Conservation (phyloP, 495 filamentous ascomycete species). For the Tuber calosporum region DNA sequence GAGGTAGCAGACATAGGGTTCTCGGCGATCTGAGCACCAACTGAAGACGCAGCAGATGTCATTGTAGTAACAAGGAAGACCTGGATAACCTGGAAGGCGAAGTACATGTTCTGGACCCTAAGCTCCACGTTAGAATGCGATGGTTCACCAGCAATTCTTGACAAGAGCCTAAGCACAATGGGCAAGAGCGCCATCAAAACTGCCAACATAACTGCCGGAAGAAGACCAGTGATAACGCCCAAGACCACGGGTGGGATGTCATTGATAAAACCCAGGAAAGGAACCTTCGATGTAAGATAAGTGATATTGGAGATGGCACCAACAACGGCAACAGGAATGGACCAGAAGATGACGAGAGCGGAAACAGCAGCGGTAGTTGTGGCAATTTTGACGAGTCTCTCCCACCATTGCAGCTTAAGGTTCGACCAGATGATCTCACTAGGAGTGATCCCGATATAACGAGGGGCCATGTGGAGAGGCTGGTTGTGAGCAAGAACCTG, state of each 20-base stretch:
- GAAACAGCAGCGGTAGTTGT: conserved; percentile 62
- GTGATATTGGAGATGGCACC: conserved; percentile 81
- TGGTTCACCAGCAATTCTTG: conserved; percentile 70
- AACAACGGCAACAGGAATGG: conserved; percentile 81
- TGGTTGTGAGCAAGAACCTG: conserved; percentile 84
- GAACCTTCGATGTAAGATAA: conserved; percentile 54
- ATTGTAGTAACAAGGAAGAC: conserved; percentile 86
- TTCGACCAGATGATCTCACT: conserved; percentile 85
- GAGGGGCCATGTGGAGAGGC: conserved; percentile 85
- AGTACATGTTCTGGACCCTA: conserved; percentile 85
- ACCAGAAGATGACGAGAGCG: conserved; percentile 89
- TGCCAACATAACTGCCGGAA: conserved; percentile 71
- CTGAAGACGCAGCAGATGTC: conserved; percentile 63
- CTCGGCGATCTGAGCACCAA: conserved; percentile 55
- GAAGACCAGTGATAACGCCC: conserved; percentile 76
- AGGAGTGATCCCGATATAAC: conserved; percentile 78
- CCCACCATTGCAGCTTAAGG: conserved; percentile 81
- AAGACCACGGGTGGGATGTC: conserved; percentile 62
- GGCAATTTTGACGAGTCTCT: conserved; percentile 64
- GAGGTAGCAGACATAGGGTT: conserved; percentile 55
- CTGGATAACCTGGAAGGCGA: conserved; percentile 89
- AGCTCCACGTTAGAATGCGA: conserved; percentile 73
- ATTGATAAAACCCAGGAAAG: conserved; percentile 65
- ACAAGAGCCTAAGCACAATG: conserved; percentile 66
- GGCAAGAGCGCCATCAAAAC: conserved; percentile 87